A percentile compares a stretch with the other conserved stretches of the same genome.
Conservation (phyloP, 139 green algal genomes). For the Deuterostichococcus epilithicus region DNA sequence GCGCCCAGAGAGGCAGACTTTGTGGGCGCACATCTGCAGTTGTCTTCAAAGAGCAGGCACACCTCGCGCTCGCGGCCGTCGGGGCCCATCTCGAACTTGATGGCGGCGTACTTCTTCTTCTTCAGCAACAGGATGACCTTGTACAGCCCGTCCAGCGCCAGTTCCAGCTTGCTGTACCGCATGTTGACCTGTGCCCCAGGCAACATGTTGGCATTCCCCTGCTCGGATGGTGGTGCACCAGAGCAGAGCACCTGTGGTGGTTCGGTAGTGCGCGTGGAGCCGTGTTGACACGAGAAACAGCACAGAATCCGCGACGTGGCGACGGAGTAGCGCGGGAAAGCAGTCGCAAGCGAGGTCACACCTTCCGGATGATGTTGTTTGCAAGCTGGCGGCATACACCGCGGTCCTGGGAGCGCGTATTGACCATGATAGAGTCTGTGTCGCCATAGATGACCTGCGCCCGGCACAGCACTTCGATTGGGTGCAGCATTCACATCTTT, state of each 20-base stretch:
- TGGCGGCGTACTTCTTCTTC: constrained; percentile 99
- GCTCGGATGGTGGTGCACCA: no score
- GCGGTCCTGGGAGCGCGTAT: constrained; percentile 69
- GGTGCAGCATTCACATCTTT: neutral
- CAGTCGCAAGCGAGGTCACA: no score
- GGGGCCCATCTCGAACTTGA: constrained; percentile 71
- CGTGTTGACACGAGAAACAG: no score
- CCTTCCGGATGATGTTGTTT: constrained; percentile 63
- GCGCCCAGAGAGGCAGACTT: no score
- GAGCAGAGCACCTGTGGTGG: no score
- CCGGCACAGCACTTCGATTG: neutral
- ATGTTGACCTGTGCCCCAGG: constrained; percentile 41
- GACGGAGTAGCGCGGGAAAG: no score
- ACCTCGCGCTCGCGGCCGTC: constrained; percentile 55
- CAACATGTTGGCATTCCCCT: neutral
- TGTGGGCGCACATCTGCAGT: no score
- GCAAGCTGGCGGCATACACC: constrained; percentile 42
- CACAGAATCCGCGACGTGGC: no score
- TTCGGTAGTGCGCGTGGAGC: no score
- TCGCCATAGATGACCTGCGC: constrained; percentile 95
- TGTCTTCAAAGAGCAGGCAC: neutral
- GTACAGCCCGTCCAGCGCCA: constrained; percentile 96
- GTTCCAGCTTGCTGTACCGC: constrained; percentile 90
- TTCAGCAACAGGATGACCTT: constrained; percentile 96
- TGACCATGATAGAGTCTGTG: constrained; percentile 97